These are phyloP conservation scores for Tarenaya hassleriana DNA, from an alignment of 345 rosid genomes.

Conservation along the genomic window DNA sequence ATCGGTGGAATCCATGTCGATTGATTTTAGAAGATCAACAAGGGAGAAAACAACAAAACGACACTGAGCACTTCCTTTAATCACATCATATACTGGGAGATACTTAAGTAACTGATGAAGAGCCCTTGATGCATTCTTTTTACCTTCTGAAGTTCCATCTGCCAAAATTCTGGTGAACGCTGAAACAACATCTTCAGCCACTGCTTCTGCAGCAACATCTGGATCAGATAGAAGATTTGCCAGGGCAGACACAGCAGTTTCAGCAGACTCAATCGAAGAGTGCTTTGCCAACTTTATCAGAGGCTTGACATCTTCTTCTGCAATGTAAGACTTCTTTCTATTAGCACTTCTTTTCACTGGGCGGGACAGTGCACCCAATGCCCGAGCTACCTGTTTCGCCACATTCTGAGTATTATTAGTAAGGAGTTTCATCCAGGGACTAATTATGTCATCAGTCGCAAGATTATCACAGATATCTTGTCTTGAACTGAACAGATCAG, in stretches of 20 bases:
- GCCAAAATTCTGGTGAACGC: slow-evolving; percentile 72
- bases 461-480: slow-evolving; percentile 75
- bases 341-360: slow-evolving; percentile 49
- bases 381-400: slow-evolving; percentile 79
- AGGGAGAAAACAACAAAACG: slow-evolving; percentile 55
- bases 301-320: slow-evolving; percentile 64
- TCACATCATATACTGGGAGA: slow-evolving; percentile 62
- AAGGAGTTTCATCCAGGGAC: slow-evolving; percentile 69
- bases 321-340: slow-evolving; percentile 44
- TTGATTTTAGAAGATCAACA: slow-evolving; percentile 53
- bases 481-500: slow-evolving; percentile 63
- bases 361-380: slow-evolving; percentile 64
- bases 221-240: slow-evolving; percentile 75
- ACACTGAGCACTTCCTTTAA: slow-evolving; percentile 61
- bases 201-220: slow-evolving; percentile 71
- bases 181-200: slow-evolving; percentile 69
- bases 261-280: slow-evolving; percentile 61
- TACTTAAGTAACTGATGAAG: slow-evolving; percentile 73
- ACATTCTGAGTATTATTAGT: slow-evolving; percentile 57
- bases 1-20: slow-evolving; percentile 44
- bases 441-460: slow-evolving; percentile 64
- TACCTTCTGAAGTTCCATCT: slow-evolving; percentile 76
- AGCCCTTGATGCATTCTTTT: slow-evolving; percentile 69
- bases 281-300: slow-evolving; percentile 71
- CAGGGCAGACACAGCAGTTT: slow-evolving; percentile 69